These are phyloP conservation scores for Vaccinium myrtillus DNA, from an alignment of 148 eudicot genomes.

Conservation along the genomic window DNA sequence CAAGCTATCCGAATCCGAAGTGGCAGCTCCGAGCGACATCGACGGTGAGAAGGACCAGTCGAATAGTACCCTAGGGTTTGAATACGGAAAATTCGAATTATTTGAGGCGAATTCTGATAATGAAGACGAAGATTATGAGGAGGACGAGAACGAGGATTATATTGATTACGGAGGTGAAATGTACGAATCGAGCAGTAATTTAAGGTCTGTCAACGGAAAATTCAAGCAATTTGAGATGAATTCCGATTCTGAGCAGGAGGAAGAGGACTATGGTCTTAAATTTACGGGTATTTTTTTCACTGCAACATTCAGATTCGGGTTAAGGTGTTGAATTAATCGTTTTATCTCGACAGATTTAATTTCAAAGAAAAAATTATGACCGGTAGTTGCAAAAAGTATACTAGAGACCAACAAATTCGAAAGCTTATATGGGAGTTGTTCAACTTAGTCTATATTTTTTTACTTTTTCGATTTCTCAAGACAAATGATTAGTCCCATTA, in stretches of 20 bases:
- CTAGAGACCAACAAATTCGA: no score
- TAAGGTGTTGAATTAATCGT: no score
- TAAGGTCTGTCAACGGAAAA: conserved; percentile 20
- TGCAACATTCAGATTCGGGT: no score
- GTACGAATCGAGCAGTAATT: background rate
- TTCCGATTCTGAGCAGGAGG: conserved; percentile 25
- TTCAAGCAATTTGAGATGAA: conserved; percentile 32
- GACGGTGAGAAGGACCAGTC: conserved; percentile 12
- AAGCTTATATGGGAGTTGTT: no score
- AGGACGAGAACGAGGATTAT: conserved; percentile 17
- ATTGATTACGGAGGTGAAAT: background rate
- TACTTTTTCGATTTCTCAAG: background rate
- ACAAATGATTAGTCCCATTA: background rate
- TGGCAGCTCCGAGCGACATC: background rate
- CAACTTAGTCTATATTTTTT: background rate
- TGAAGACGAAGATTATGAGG: conserved; percentile 20
- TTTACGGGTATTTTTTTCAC: background rate
- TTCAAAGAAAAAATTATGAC: no score
- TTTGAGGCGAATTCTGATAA: conserved; percentile 34
- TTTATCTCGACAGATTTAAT: no score
- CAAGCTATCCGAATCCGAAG: conserved; percentile 36
- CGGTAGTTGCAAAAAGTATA: no score
- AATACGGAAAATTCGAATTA: conserved; percentile 24
- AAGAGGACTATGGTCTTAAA: background rate
- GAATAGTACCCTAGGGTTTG: conserved; percentile 9